These are phyloP conservation scores for Trypanosoma lewisi DNA, from an alignment of 208 protist genomes.

Conservation along the genomic window DNA sequence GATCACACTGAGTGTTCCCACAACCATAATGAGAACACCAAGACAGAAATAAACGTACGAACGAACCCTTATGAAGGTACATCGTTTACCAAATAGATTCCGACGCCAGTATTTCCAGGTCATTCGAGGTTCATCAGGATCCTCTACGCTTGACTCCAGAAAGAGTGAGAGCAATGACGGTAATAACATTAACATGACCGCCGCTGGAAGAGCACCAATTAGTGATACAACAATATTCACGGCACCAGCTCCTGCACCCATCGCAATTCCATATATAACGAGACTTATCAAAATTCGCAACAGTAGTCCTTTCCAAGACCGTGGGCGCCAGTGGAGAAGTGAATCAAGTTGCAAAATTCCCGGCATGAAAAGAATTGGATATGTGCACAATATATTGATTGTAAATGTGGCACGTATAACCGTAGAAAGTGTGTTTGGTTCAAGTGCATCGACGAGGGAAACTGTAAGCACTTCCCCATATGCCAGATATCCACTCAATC, in stretches of 20 bases:
- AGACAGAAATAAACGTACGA: conserved; percentile 52
- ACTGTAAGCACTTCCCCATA: conserved; percentile 22
- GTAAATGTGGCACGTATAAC: conserved; percentile 26
- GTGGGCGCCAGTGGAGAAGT: conserved; percentile 16
- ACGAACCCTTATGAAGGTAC: conserved; percentile 39
- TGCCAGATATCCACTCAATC: conserved; percentile 32
- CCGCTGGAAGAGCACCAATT: conserved; percentile 66
- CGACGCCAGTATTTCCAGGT: conserved; percentile 53
- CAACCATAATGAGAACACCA: conserved; percentile 69
- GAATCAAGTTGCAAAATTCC: conserved; percentile 30
- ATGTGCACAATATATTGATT: conserved; percentile 32
- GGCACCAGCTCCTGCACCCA: conserved; percentile 46
- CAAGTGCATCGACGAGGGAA: conserved; percentile 24
- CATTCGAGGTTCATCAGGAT: conserved; percentile 50
- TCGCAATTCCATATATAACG: conserved; percentile 57
- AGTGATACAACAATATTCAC: conserved; percentile 73
- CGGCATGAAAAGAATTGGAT: conserved; percentile 35
- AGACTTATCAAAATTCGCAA: conserved; percentile 62
- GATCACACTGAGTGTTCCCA: conserved; percentile 41
- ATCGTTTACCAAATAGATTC: conserved; percentile 35
- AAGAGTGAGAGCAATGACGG: conserved; percentile 46
- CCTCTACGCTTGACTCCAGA: conserved; percentile 44
- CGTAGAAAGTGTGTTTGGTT: conserved; percentile 11
- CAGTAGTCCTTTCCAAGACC: conserved; percentile 47
- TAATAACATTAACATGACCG: conserved; percentile 72